Conservation (phyloP, 2,329 filamentous ascomycete species). For the Helicocarpus griseus region DNA sequence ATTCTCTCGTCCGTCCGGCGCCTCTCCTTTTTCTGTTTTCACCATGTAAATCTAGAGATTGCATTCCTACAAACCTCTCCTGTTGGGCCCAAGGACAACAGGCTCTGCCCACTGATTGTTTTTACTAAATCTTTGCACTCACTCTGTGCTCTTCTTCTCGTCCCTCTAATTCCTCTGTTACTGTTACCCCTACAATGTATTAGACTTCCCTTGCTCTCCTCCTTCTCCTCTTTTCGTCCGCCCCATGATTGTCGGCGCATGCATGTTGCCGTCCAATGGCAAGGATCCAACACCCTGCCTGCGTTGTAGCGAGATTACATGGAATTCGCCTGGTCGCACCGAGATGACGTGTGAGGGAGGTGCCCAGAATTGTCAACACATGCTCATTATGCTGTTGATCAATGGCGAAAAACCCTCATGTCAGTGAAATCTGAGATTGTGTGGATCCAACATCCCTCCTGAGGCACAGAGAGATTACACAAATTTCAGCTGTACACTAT, state of each 20-base stretch:
- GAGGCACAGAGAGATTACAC: not conserved
- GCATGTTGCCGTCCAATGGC: not conserved
- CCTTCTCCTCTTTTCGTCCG: not conserved
- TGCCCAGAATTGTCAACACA: not conserved
- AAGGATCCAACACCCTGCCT: not conserved
- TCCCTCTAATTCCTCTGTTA: not conserved
- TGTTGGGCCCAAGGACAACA: not conserved
- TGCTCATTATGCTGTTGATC: not conserved
- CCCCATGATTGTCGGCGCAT: not conserved
- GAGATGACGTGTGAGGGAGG: not conserved
- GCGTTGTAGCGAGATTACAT: not conserved
- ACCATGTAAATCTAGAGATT: not conserved
- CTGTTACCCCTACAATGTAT: not conserved
- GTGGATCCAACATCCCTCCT: slow-evolving; percentile 2
- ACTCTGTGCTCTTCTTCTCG: not conserved
- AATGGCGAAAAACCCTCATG: not conserved
- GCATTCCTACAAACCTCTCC: not conserved
- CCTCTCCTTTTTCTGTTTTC: not conserved
- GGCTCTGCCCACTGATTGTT: not conserved
- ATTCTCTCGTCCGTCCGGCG: not conserved
- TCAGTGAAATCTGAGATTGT: not conserved
- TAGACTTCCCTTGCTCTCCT: not conserved
- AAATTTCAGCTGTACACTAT: not conserved
- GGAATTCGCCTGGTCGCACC: not conserved
- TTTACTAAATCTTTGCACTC: too few species aligned